phyloP scores from a whole-genome alignment of 257 asterid genomes.

The Jasminum sambac region DNA sequence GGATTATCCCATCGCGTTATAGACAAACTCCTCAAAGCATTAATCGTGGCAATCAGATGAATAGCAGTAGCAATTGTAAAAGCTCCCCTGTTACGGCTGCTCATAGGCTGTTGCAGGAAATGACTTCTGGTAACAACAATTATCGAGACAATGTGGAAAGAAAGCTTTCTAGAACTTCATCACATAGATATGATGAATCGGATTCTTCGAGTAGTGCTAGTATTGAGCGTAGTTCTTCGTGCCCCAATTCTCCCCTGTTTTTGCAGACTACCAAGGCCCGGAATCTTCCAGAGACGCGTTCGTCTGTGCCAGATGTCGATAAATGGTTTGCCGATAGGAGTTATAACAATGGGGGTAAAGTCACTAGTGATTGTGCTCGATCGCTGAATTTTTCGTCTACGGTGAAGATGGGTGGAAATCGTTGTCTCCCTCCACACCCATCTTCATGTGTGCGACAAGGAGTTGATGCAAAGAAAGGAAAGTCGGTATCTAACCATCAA shows the following conservation, averaged over 20 bases:
- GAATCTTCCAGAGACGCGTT: slow-evolving; percentile 33
- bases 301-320: slow-evolving; percentile 61
- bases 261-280: slow-evolving; percentile 32
- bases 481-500: slow-evolving; percentile 39
- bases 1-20: slow-evolving; percentile 66
- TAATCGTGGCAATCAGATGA: slow-evolving; percentile 41
- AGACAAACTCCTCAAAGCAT: slow-evolving; percentile 38
- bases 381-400: slow-evolving; percentile 55
- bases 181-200: slow-evolving; percentile 31
- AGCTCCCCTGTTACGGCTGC: slow-evolving; percentile 52
- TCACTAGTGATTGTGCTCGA: slow-evolving; percentile 43
- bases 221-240: slow-evolving; percentile 40
- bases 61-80: slow-evolving; percentile 24
- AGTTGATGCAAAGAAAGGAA: slow-evolving; percentile 52
- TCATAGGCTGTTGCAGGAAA: slow-evolving; percentile 67
- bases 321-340: slow-evolving; percentile 51
- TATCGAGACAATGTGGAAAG: slow-evolving; percentile 29
- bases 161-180: slow-evolving; percentile 41
- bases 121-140: slow-evolving; percentile 37
- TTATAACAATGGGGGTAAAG: slow-evolving; percentile 27
- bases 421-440: slow-evolving; percentile 75
- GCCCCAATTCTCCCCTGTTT: slow-evolving; percentile 60
- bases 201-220: slow-evolving; percentile 31
- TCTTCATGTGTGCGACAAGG: slow-evolving; percentile 40
- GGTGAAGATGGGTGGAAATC: slow-evolving; percentile 39